Evolutionary conservation across 208 protist species (phyloP), one percentile per base, ranked within the genome.

Genomic region (Leishmania gerbilli): DNA sequence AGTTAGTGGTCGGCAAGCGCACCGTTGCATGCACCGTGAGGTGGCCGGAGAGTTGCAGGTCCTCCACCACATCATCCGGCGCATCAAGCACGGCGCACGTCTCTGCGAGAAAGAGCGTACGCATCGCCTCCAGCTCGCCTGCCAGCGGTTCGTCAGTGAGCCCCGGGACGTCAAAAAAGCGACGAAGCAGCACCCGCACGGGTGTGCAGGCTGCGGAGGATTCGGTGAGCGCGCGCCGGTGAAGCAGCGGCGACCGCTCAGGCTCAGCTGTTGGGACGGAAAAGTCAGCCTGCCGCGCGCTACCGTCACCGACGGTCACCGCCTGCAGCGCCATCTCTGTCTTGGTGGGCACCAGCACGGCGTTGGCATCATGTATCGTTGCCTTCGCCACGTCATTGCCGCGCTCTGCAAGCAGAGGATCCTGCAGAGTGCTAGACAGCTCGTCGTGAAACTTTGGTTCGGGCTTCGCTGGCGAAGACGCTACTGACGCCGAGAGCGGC

Each of bases 31-130:
- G 67, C 17, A 65, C 78, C 1, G 34, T 67, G 42, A 86, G 79
- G 62, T 69, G 4, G 40, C 56, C 78, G 2, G 82, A 45, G 1
- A 86, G 53, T 0, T 58, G 13, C 42, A 86, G 34, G 31, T 51
- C 65, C 9, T 82, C 37, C 31, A 86, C 45, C 37, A 74, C 37
- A 13, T 79, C 65, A 15, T 76, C 74, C 27, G 74, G 5, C 1
- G 74, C 74, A 75, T 76, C 74, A 4, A 86, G 78, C 56, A 55
- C n/a, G 56, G 65, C 64, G 40, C 65, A 79, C 55, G 82, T 80
- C 65, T 82, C 82, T 3, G 58, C 40, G 19, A 80, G 34, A 67
- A 82, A 82, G 1, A 86, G 47, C 8, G 78, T 56, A 27, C 78
- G 78, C 40, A 72, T 27, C 0, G 34, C 47, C 17, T 58, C 67